phyloP scores from a whole-genome alignment of 2,329 filamentous ascomycete genomes.

The Cercospora beticola region DNA sequence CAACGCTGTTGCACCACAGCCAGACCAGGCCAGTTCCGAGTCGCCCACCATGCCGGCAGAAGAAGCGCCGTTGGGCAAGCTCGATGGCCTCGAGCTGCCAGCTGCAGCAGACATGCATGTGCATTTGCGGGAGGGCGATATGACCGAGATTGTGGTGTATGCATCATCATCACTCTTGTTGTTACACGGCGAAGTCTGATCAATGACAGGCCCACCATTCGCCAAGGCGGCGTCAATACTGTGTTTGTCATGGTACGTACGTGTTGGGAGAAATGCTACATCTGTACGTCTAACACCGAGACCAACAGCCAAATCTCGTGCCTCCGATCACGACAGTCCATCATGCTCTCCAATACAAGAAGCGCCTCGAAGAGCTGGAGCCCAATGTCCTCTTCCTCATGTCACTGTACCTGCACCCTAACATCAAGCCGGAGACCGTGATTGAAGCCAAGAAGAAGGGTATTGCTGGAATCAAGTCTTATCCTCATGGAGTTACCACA shows the following conservation, averaged over 20 bases:
- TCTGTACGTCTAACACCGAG: neutral
- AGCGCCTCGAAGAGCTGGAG: constrained; percentile 46
- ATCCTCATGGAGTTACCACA: constrained; percentile 58
- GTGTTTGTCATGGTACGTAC: constrained; percentile 56
- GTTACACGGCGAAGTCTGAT: constrained; percentile 10
- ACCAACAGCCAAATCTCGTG: constrained; percentile 49
- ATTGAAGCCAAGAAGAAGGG: constrained; percentile 70
- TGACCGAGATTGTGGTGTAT: constrained; percentile 50
- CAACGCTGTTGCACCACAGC: neutral
- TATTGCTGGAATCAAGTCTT: constrained; percentile 71
- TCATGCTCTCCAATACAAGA: constrained; percentile 49
- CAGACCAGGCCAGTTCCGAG: neutral
- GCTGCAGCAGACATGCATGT: constrained; percentile 54
- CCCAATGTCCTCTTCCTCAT: constrained; percentile 53
- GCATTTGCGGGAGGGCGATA: constrained; percentile 53
- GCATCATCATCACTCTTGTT: neutral
- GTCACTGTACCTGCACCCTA: constrained; percentile 53
- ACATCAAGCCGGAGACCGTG: constrained; percentile 57
- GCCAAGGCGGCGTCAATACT: constrained; percentile 53
- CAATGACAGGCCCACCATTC: constrained; percentile 46
- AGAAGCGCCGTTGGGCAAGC: constrained; percentile 37
- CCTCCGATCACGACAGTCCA: constrained; percentile 52
- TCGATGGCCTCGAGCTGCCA: constrained; percentile 48
- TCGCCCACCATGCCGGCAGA: neutral
- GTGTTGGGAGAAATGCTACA: constrained; percentile 13